Conservation (phyloP, 208 protist genomes). For the Leishmania amazonensis region DNA sequence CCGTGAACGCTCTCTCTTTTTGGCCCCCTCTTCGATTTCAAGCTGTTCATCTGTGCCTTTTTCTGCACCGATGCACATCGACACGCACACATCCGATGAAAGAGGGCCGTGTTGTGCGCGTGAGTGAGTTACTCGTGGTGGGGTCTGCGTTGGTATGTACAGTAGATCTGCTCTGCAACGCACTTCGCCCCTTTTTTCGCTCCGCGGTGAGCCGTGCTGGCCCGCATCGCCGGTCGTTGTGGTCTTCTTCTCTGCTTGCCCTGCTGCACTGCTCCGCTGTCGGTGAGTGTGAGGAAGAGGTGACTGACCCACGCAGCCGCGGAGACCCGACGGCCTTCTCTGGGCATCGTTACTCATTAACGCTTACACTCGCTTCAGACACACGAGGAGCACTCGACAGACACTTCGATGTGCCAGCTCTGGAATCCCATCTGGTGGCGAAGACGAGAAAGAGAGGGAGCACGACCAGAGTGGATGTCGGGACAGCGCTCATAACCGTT, state of each 20-base stretch:
- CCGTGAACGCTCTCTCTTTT: not conserved
- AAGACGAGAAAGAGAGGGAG: not conserved
- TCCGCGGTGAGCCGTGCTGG: not conserved
- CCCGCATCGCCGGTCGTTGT: not conserved
- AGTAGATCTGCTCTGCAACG: not conserved
- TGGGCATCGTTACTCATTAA: not conserved
- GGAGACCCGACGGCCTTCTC: not conserved
- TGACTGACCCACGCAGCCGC: not conserved
- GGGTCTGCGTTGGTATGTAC: not conserved
- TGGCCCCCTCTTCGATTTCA: not conserved
- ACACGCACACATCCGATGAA: not conserved
- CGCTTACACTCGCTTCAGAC: not conserved
- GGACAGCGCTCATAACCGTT: not conserved
- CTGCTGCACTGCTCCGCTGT: not conserved
- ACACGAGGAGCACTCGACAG: not conserved
- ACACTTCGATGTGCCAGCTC: no score
- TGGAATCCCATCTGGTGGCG: not conserved
- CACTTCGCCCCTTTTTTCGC: constrained; percentile 13
- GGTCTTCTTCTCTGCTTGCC: not conserved
- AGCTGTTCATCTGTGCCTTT: not conserved
- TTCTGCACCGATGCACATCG: not conserved
- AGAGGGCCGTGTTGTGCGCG: not conserved
- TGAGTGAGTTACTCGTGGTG: not conserved
- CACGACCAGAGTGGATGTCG: not conserved
- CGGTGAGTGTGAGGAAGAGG: not conserved